These are phyloP conservation scores for Diaporthe citri DNA, from an alignment of 2,329 filamentous ascomycete species.

Conservation along the genomic window DNA sequence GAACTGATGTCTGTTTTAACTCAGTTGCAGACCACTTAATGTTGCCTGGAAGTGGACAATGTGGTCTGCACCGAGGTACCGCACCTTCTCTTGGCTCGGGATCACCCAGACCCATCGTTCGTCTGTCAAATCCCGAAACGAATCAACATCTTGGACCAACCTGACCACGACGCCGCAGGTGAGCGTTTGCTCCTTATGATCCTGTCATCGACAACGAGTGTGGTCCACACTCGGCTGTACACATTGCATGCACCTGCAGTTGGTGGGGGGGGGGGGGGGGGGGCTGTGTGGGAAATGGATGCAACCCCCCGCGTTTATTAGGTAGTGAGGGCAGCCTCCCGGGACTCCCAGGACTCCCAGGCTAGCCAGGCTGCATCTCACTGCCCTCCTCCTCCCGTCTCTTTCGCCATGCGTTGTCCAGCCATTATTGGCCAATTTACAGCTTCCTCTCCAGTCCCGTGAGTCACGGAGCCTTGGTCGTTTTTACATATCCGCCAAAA, in stretches of 20 bases:
- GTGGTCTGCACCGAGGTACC: neutral
- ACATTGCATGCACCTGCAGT: conserved; percentile 2
- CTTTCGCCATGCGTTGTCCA: neutral
- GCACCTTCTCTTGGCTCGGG: neutral
- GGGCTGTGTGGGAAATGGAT: neutral
- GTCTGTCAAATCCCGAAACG: neutral
- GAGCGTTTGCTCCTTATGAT: neutral
- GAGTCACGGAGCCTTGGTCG: neutral
- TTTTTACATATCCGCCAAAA: conserved; percentile 16
- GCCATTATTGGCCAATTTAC: conserved; percentile 15
- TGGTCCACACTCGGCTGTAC: neutral
- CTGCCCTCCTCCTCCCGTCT: neutral
- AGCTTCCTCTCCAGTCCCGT: too few relatives aligned
- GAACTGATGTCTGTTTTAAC: neutral
- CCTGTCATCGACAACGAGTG: neutral
- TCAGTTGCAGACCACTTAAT: neutral
- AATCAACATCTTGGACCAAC: neutral
- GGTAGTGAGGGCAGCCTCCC: neutral
- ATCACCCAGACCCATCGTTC: neutral
- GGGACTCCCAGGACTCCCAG: too few relatives aligned
- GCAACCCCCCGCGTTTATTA: conserved; percentile 15
- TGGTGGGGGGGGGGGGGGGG: neutral
- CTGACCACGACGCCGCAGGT: neutral
- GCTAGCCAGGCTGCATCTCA: neutral
- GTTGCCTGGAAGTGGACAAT: neutral